These are phyloP conservation scores for Nemania serpens DNA, from an alignment of 2,329 filamentous ascomycete genomes.

Conservation along the genomic window DNA sequence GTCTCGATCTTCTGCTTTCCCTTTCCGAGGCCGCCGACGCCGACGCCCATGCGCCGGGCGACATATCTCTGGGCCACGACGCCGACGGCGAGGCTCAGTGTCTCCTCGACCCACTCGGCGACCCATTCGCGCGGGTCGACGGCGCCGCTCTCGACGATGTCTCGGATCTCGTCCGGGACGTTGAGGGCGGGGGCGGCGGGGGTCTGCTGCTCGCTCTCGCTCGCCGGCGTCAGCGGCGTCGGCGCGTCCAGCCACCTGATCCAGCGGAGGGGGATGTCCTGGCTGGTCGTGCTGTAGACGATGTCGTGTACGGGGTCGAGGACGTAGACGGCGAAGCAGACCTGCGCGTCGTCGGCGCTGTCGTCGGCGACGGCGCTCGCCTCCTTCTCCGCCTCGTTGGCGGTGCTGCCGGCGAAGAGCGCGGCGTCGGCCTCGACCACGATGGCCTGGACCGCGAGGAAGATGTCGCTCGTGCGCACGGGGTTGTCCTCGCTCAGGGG, in stretches of 20 bases:
- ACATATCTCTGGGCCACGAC: constrained; percentile 95
- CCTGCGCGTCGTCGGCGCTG: constrained; percentile 62
- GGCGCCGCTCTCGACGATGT: constrained; percentile 74
- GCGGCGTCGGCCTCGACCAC: constrained; percentile 65
- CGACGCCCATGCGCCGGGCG: constrained; percentile 92
- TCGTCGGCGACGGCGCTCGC: constrained; percentile 57
- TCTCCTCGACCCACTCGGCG: constrained; percentile 94
- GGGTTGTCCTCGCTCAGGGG: constrained; percentile 83
- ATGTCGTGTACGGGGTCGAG: constrained; percentile 92
- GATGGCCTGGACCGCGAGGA: constrained; percentile 92
- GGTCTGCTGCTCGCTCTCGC: constrained; percentile 48
- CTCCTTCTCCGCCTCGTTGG: constrained; percentile 59
- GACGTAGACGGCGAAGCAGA: constrained; percentile 78
- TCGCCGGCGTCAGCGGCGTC: constrained; percentile 57
- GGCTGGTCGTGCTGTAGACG: constrained; percentile 80
- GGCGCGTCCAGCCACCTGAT: constrained; percentile 87
- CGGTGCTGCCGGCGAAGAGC: constrained; percentile 67
- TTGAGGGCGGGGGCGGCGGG: constrained; percentile 23
- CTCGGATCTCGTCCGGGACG: constrained; percentile 83
- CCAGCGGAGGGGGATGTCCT: constrained; percentile 84
- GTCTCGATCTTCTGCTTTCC: constrained; percentile 65
- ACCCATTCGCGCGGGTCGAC: constrained; percentile 98
- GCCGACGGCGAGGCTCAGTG: constrained; percentile 76
- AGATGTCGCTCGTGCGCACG: constrained; percentile 90
- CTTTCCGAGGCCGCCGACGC: constrained; percentile 70